These are phyloP conservation scores for Paecilomyces formosus DNA, from an alignment of 2,329 filamentous ascomycete genomes.

Conservation along the genomic window DNA sequence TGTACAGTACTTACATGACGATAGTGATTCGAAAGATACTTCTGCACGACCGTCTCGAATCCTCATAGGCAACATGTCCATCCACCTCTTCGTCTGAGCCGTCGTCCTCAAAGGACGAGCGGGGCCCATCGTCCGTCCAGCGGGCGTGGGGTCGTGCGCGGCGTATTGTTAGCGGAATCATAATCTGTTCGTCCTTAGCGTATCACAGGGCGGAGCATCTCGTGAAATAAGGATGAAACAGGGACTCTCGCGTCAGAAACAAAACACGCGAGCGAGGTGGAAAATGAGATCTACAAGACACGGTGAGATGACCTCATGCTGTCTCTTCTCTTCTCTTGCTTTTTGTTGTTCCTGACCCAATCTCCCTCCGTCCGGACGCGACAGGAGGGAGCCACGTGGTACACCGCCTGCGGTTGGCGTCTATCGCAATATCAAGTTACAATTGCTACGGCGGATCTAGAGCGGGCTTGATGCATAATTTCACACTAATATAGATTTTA, in stretches of 20 bases:
- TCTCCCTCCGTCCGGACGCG: not conserved
- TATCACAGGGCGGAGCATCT: not conserved
- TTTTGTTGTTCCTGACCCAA: not conserved
- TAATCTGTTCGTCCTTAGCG: not conserved
- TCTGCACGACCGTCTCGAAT: not conserved
- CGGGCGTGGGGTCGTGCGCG: not conserved
- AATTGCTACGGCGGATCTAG: not conserved
- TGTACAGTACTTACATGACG: slow-evolving; percentile 6
- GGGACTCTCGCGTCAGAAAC: not conserved
- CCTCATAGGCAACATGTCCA: not conserved
- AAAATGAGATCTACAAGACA: not conserved
- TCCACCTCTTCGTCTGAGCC: not conserved
- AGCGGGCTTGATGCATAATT: not conserved
- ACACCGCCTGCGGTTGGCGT: not conserved
- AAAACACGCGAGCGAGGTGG: not conserved
- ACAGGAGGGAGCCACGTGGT: not conserved
- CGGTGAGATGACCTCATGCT: not conserved
- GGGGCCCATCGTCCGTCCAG: not conserved
- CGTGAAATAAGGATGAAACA: not conserved
- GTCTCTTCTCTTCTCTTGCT: not conserved
- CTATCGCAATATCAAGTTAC: not conserved
- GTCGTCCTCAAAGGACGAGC: not conserved
- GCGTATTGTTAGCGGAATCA: not conserved
- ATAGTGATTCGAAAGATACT: slow-evolving; percentile 3
- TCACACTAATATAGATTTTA: not conserved